Evolutionary conservation across 805 yeast species (phyloP).

Genomic region (Zygosaccharomyces lentus): DNA sequence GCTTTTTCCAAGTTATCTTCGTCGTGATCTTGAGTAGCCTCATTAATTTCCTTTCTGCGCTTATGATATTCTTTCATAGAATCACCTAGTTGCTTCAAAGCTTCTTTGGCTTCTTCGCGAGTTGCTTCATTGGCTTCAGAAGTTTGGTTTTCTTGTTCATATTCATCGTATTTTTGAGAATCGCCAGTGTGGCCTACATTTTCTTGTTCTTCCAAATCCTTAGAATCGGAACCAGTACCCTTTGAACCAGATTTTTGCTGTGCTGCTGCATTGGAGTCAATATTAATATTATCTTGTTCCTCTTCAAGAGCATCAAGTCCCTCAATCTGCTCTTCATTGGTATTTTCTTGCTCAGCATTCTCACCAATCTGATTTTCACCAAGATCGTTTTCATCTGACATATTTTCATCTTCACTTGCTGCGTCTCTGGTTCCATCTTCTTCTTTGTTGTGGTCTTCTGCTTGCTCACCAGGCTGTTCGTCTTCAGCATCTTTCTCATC

Average conservation of each 20-base stretch:
- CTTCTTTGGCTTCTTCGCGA: slow-evolving; percentile 65
- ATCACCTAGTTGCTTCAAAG: slow-evolving; percentile 86
- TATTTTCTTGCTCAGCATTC: slow-evolving; percentile 35
- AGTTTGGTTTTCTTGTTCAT: slow-evolving; percentile 38
- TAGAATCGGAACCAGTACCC: slow-evolving; percentile 60
- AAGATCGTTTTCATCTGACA: slow-evolving; percentile 33
- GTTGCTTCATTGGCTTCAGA: slow-evolving; percentile 47
- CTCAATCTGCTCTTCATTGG: slow-evolving; percentile 44
- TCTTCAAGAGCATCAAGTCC: slow-evolving; percentile 53
- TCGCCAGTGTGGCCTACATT: slow-evolving; percentile 67
- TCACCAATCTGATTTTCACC: slow-evolving; percentile 30
- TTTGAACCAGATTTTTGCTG: slow-evolving; percentile 57
- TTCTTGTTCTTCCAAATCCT: slow-evolving; percentile 50
- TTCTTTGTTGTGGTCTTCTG: slow-evolving; percentile 28
- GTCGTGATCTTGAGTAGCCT: slow-evolving; percentile 51
- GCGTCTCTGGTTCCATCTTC: slow-evolving; percentile 35
- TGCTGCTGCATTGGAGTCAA: slow-evolving; percentile 54
- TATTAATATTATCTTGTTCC: slow-evolving; percentile 42
- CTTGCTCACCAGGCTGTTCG: slow-evolving; percentile 28
- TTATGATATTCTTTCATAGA: slow-evolving; percentile 87
- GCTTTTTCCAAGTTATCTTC: slow-evolving; percentile 45
- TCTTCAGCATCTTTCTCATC: slow-evolving; percentile 31
- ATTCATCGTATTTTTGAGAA: slow-evolving; percentile 43
- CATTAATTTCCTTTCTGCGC: slow-evolving; percentile 81
- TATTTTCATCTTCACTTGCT: slow-evolving; percentile 32